Base-by-base conservation (phyloP, 306 rosid species). In the Oxytropis ochrocephala region DNA sequence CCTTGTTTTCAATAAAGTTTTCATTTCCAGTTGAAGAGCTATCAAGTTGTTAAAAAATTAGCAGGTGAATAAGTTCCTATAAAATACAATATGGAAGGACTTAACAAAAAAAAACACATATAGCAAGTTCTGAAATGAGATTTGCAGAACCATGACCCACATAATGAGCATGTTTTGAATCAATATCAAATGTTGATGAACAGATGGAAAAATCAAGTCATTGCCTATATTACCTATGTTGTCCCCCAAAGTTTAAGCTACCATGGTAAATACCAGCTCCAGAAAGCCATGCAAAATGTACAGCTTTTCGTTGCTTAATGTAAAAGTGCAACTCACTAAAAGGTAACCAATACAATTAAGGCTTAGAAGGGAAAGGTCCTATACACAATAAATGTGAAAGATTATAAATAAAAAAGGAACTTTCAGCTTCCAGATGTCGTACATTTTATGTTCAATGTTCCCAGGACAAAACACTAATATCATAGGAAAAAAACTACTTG, bases 241-340 rank as follows among this genome's bases (percentile, higher is more conserved):
- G 96, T 43, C 88, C 85, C 67, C 98, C 98, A 82, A 93, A 93
- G 65, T 93, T 93, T 74, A 93, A 84, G 81, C 87, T 82, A 58
- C 97, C 98, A 13, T 93, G 89, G 86, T 93, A 93, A 62, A 90
- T 90, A 61, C 98, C 98, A 79, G 97, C 97, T 71, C 97, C 98
- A 78, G 96, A 93, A 75, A 93, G 98, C 98, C 98, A 93, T 57
- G 97, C 97, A 85, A 93, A 93, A 87, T 93, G 97, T 19, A 84
- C 74, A 19, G 98, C 97, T 86, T 97, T 85, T 80, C 97, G 84
- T 85, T 93, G 98, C 84, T 93, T 90, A 64, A 90, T 85, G 85
- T 74, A 93, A 86, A 88, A 93, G 78, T 86, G 96, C 80, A 93
- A 80, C 83, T 93, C 98, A 68, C 97, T 93, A 91, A 79, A 79